Percentiles rank a stretch among this genome's conserved stretches.
phyloP scores from a whole-genome alignment of 192 early-diverging fungal genomes.

The Diversispora epigaea region DNA sequence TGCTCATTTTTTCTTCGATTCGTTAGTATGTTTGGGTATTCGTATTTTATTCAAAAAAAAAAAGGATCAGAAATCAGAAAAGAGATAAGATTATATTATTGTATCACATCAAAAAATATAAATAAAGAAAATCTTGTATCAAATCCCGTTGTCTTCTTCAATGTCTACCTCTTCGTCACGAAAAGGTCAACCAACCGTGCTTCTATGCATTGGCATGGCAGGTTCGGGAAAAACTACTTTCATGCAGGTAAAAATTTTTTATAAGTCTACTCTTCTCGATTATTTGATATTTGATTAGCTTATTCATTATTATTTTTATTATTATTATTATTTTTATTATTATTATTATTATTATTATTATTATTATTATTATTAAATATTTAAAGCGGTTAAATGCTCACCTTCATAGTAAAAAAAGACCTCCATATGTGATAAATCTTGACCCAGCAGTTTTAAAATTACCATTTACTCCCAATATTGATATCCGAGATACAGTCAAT shows the following conservation, averaged over 20 bases:
- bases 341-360: background rate
- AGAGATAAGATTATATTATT: no score
- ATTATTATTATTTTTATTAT: background rate
- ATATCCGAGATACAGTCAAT: conserved; percentile 96
- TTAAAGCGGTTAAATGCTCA: conserved; percentile 83
- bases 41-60: no score
- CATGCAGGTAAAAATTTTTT: conserved; percentile 96
- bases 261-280: no score
- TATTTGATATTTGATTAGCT: no score
- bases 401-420: conserved; percentile 68
- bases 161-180: no score
- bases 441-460: conserved; percentile 88
- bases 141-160: no score
- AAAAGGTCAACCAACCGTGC: conserved; percentile 67
- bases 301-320: no score
- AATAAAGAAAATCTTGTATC: no score
- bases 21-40: no score
- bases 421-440: conserved; percentile 91
- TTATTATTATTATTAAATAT: background rate
- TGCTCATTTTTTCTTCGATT: conserved; percentile 22
- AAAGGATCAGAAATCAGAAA: no score
- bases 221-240: conserved; percentile 96
- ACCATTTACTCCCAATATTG: conserved; percentile 94
- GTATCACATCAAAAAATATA: no score
- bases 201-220: conserved; percentile 95